Conservation (phyloP, 768 basidiomycete genomes). For the Dioszegia hungarica region DNA sequence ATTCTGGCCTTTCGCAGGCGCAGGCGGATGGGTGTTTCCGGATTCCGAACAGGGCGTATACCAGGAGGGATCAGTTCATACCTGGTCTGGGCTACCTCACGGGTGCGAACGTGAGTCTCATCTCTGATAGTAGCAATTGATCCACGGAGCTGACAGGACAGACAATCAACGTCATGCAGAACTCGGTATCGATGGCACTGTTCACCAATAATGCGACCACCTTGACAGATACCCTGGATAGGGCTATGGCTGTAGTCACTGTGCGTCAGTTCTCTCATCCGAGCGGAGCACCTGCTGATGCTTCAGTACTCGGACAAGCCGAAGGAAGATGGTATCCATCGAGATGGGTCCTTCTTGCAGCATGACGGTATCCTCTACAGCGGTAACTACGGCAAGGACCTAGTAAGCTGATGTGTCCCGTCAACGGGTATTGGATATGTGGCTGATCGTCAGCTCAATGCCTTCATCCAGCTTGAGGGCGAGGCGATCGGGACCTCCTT, state of each 20-base stretch:
- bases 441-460: conserved; percentile 54
- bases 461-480: conserved; percentile 61
- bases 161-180: conserved; percentile 59
- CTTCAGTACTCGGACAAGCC: conserved; percentile 15
- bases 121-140: not conserved
- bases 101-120: conserved; percentile 57
- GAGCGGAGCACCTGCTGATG: not conserved
- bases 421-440: not conserved
- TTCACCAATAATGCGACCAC: conserved; percentile 33
- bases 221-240: conserved; percentile 51
- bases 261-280: not conserved
- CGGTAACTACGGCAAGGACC: conserved; percentile 61
- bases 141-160: not conserved
- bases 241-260: conserved; percentile 18
- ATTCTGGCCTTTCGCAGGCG: conserved; percentile 50
- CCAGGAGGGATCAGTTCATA: conserved; percentile 52
- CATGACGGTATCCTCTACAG: conserved; percentile 66
- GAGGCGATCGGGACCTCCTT: conserved; percentile 61
- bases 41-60: conserved; percentile 58
- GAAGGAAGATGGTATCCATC: conserved; percentile 60
- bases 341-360: conserved; percentile 54
- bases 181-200: conserved; percentile 57
- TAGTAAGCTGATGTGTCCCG: conserved; percentile 46
- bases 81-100: conserved; percentile 56
- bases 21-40: conserved; percentile 54